Conservation (phyloP, 441 rosid genomes). For the Omphalea diandra region DNA sequence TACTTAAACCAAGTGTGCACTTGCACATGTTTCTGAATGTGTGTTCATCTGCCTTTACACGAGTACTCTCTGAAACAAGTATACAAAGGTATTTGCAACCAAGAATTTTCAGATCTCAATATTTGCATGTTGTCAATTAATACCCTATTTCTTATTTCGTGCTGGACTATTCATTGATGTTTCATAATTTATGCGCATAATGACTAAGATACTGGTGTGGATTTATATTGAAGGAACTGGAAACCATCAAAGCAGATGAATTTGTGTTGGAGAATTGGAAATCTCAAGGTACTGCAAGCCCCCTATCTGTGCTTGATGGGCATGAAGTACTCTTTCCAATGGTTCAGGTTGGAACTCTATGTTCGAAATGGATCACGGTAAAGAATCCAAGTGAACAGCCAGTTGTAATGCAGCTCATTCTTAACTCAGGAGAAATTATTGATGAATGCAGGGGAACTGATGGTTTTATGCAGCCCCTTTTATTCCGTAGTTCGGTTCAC, state of each 20-base stretch:
- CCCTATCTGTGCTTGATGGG: slow-evolving; percentile 58
- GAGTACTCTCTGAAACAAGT: not conserved
- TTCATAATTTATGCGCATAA: not conserved
- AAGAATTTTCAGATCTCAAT: not conserved
- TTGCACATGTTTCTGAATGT: not conserved
- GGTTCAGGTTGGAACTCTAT: slow-evolving; percentile 53
- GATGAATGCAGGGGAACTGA: slow-evolving; percentile 47
- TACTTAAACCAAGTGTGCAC: not conserved
- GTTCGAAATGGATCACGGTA: slow-evolving; percentile 58
- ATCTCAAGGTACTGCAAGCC: slow-evolving; percentile 48
- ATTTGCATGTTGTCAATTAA: not conserved
- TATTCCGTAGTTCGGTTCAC: slow-evolving; percentile 27
- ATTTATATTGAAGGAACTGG: slow-evolving; percentile 36
- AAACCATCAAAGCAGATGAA: slow-evolving; percentile 46
- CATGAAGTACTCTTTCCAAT: slow-evolving; percentile 48
- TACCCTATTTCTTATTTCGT: not conserved
- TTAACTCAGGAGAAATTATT: slow-evolving; percentile 59
- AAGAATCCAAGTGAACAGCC: slow-evolving; percentile 66
- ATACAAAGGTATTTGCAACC: not conserved
- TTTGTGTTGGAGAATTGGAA: slow-evolving; percentile 56
- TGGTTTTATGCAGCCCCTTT: slow-evolving; percentile 33
- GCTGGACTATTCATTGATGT: not conserved
- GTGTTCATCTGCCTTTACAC: not conserved
- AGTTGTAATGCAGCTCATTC: slow-evolving; percentile 72
- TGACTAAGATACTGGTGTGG: slow-evolving; percentile 20